Base-by-base conservation (phyloP, 768 basidiomycete genomes). In the Podaxis mareebaensis region DNA sequence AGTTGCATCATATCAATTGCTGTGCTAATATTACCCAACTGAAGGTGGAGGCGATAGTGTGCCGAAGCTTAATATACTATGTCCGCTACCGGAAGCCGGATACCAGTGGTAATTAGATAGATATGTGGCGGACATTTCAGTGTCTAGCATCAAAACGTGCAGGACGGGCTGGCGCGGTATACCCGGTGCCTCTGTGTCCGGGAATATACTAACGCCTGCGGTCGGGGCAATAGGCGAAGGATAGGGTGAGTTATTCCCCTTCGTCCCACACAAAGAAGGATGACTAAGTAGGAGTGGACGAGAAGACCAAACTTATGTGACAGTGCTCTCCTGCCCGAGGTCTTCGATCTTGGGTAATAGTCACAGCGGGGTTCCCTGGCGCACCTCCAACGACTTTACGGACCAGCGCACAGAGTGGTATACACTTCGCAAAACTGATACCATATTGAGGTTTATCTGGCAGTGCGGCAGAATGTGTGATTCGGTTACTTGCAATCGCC, bases 171-270 rank as follows among this genome's bases (percentile, higher is more conserved):
- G 33, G 33, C 33, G 8, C 33, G 33, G 8, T 33, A 33, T 33
- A 33, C 33, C 8, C 33, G 33, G 33, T 33, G 33, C 33, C 30
- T 33, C 8, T 33, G 30, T 10, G 8, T 33, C 8, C 33, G 10
- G 0, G 8, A 10, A 33, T 33, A 33, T 10, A 33, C 33, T 33
- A 33, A 33, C 8, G 8, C 8, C 33, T 33, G 33, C 33, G 33
- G 7, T 10, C 33, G 8, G 33, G 8, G 33, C 2, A 33, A 33
- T 33, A 33, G 33, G 33, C 30, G 30, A 33, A 33, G 28, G 28
- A 38, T 53, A 49, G 58, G 38, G 38, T 22, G n/a, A 22, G 58
- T 20, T 33, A 53, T 40, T 60, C 39, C 58, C 58, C 49, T 49
- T 39, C 48, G 48, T 33, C 33, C 30, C 2, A 36, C 22, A 15